Conservation (phyloP, 139 green algal genomes). For the Closterium sp. region DNA sequence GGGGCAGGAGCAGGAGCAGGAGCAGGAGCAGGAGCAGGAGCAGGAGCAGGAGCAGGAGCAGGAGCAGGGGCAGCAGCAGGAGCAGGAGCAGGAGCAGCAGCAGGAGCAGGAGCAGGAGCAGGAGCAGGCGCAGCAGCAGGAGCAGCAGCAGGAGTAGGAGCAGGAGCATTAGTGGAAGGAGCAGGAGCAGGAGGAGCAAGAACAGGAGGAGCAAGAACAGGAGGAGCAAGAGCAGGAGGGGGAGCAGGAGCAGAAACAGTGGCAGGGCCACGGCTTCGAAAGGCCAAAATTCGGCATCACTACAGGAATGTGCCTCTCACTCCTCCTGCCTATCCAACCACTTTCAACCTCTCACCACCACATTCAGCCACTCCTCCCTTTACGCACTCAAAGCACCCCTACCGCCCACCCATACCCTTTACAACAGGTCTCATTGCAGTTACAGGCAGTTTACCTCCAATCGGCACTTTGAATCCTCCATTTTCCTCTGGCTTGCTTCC, state of each 20-base stretch:
- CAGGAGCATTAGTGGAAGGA: not conserved
- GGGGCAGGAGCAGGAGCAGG: too few species aligned
- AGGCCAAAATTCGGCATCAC: not conserved
- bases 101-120: too few species aligned
- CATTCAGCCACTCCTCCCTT: not conserved
- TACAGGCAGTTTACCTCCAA: not conserved
- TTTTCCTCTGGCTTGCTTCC: not conserved
- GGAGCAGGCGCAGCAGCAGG: too few species aligned
- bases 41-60: not conserved
- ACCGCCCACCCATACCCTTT: not conserved
- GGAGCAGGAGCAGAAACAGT: too few species aligned
- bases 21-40: too few species aligned
- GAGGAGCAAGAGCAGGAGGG: too few species aligned
- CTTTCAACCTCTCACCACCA: not conserved
- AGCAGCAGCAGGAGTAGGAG: too few species aligned
- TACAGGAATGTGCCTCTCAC: not conserved
- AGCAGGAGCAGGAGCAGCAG: too few species aligned
- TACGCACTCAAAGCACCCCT: not conserved
- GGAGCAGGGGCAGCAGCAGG: not conserved
- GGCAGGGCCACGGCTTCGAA: not conserved
- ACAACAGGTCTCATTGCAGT: not conserved
- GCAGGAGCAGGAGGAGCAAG: too few species aligned
- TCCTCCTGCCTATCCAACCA: not conserved
- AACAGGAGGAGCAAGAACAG: too few species aligned
- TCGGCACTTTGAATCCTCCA: not conserved